Evolutionary conservation across 345 rosid genomes (phyloP).

Genomic region (Ricinus communis): DNA sequence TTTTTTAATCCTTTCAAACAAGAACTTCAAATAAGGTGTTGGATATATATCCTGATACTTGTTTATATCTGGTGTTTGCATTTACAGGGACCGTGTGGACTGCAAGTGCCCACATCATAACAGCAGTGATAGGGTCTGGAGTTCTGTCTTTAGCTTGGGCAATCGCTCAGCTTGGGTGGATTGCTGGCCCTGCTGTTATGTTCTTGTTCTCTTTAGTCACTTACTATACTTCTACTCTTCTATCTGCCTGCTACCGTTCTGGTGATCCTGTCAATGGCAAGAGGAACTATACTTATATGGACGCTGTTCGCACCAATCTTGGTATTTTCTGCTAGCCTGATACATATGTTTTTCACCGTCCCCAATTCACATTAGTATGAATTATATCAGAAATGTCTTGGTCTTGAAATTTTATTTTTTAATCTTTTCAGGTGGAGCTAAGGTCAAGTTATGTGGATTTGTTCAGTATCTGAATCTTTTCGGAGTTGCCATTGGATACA

Average conservation of each 20-base stretch:
- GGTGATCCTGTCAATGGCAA: slow-evolving; percentile 62
- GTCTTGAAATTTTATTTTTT: background rate
- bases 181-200: slow-evolving; percentile 65
- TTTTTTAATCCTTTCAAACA: no score
- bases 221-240: slow-evolving; percentile 61
- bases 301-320: slow-evolving; percentile 59
- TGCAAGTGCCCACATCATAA: slow-evolving; percentile 76
- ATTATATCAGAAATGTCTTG: no score
- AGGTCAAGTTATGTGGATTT: slow-evolving; percentile 62
- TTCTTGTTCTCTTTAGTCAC: slow-evolving; percentile 68
- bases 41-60: no score
- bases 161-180: slow-evolving; percentile 80
- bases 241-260: slow-evolving; percentile 64
- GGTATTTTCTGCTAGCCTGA: slow-evolving; percentile 30
- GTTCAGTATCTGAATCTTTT: slow-evolving; percentile 70
- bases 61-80: slow-evolving; percentile 34
- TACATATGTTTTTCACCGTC: background rate
- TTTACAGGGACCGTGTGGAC: slow-evolving; percentile 62
- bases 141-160: slow-evolving; percentile 78
- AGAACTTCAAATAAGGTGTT: no score
- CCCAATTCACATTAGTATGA: background rate
- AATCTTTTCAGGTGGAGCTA: slow-evolving; percentile 53
- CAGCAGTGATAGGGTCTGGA: slow-evolving; percentile 83
- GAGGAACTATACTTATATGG: slow-evolving; percentile 72
- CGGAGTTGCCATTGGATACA: slow-evolving; percentile 67